These are phyloP conservation scores for Helicosporidium sp. DNA, from an alignment of 139 green algal species.

Conservation along the genomic window DNA sequence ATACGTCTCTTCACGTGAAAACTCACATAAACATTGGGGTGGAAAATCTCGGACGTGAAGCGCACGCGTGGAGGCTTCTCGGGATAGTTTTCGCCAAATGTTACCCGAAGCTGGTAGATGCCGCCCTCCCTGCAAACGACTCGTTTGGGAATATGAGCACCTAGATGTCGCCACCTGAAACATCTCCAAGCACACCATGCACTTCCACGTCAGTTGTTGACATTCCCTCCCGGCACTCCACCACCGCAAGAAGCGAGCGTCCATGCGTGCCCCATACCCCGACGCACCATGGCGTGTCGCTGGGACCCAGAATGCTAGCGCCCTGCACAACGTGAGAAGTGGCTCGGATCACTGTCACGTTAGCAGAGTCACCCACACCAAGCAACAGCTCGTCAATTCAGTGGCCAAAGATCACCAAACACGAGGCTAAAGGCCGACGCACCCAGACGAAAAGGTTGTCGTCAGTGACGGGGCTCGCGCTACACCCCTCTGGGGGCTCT, in stretches of 20 bases:
- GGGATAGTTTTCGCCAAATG: slow-evolving; percentile 44
- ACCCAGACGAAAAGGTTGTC: slow-evolving; percentile 23
- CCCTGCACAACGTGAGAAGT: background rate
- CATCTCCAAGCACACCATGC: background rate
- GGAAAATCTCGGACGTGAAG: slow-evolving; percentile 68
- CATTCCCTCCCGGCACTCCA: too few species aligned
- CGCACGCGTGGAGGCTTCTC: slow-evolving; percentile 75
- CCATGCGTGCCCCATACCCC: background rate
- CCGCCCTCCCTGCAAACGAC: slow-evolving; percentile 35
- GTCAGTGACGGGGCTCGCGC: slow-evolving; percentile 35
- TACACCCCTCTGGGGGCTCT: slow-evolving; percentile 40
- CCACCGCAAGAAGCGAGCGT: too few species aligned
- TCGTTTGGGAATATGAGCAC: background rate
- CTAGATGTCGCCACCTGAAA: background rate
- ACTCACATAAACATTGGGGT: slow-evolving; percentile 39
- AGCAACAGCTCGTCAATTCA: background rate
- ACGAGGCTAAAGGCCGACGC: too few species aligned
- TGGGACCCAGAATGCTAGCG: slow-evolving; percentile 6
- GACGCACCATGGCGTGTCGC: slow-evolving; percentile 18
- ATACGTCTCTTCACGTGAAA: too few species aligned
- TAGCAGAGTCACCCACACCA: too few species aligned
- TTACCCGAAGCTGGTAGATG: slow-evolving; percentile 69
- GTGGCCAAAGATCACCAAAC: background rate
- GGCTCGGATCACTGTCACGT: background rate
- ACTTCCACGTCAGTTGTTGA: too few species aligned